Evolutionary conservation across 306 rosid species (phyloP), one percentile per base, ranked within the genome.

Genomic region (Pueraria montana): DNA sequence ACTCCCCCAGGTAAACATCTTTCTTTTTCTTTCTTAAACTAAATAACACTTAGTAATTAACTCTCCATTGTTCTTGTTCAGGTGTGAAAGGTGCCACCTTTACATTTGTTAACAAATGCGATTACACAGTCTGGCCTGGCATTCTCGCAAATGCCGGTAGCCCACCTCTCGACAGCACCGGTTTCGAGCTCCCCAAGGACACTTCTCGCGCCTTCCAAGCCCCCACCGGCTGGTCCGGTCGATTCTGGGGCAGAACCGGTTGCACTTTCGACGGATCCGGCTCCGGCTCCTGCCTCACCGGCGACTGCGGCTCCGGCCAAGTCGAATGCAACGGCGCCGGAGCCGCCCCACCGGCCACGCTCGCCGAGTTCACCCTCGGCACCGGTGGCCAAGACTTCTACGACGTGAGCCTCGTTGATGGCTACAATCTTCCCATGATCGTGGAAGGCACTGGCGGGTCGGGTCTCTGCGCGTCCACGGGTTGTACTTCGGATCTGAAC

Each of bases 191-290:
- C 74, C 96, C 92, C 1, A 85, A 79, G 6, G 91, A 86, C 42
- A 77, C 97, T 36, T 87, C 94, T 0, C 92, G 99, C 27, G 45
- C 96, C 0, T 87, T 96, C 46, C 90, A 84, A 63, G 96, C 99
- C 0, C 96, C 99, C 5, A 90, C 99, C 4, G 99, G 98, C 69
- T 96, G 99, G 99, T 96, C 99, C 62, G 99, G 99, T 2, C 92
- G 99, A 0, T 96, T 96, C 91, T 96, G 99, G 99, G 99, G 77
- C 2, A 86, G 99, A 65, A 93, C 98, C 5, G 91, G 89, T 27
- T 96, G 98, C 76, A 86, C 63, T 6, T 96, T 96, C 84, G 96
- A 90, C 81, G 92, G 90, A 77, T 93, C 98, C 78, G 91, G 89
- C 0, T 32, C 91, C 21, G 98, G 98, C 0, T 90, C 96, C 0